Evolutionary conservation across 805 yeast genomes (phyloP).

Genomic region (Saccharomycopsis vini): DNA sequence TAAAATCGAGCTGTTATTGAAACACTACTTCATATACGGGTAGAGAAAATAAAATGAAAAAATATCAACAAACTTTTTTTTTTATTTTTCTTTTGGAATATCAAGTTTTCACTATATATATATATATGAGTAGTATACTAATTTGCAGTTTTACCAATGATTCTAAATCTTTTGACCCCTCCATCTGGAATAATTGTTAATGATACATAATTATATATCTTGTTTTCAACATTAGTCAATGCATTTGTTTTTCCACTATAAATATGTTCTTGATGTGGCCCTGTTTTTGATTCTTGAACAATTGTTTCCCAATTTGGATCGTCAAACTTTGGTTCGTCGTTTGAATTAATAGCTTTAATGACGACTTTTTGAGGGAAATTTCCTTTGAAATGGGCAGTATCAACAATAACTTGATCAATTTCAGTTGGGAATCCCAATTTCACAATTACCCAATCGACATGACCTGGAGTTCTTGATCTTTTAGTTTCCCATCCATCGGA

Average conservation of each 20-base stretch:
- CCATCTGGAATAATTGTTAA: slow-evolving; percentile 91
- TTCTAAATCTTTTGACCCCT: slow-evolving; percentile 86
- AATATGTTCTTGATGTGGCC: slow-evolving; percentile 76
- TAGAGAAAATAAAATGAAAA: too few species aligned
- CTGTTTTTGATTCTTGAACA: slow-evolving; percentile 62
- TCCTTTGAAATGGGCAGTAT: slow-evolving; percentile 92
- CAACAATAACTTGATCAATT: slow-evolving; percentile 57
- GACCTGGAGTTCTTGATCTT: slow-evolving; percentile 76
- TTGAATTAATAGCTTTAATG: slow-evolving; percentile 47
- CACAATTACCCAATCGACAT: slow-evolving; percentile 86
- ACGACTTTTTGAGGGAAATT: slow-evolving; percentile 80
- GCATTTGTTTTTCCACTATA: slow-evolving; percentile 30
- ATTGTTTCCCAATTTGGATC: slow-evolving; percentile 50
- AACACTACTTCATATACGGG: too few species aligned
- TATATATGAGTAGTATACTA: too few species aligned
- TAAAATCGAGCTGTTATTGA: too few species aligned
- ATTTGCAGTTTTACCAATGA: slow-evolving; percentile 45
- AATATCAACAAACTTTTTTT: too few species aligned
- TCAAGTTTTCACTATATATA: too few species aligned
- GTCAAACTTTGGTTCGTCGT: slow-evolving; percentile 28
- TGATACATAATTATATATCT: slow-evolving; percentile 57
- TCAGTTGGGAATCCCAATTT: slow-evolving; percentile 61
- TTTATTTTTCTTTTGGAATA: too few species aligned
- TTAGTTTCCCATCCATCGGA: slow-evolving; percentile 98
- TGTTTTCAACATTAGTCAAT: slow-evolving; percentile 16